Evolutionary conservation across 108 stramenopile species (phyloP).

Genomic region (Fragilaria radians): DNA sequence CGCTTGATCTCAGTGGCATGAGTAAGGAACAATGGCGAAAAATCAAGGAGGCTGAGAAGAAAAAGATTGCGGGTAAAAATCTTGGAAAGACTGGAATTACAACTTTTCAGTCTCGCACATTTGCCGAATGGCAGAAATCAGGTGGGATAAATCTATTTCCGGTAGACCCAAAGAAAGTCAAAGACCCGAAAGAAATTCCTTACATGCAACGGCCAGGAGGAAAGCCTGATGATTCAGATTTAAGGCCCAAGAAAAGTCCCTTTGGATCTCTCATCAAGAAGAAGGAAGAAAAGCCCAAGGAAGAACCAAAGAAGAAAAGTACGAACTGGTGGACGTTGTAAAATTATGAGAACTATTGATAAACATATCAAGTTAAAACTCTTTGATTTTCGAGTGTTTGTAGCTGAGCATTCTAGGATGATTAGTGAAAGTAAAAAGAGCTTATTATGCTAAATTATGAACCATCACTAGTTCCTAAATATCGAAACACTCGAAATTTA

Average conservation of each 20-base stretch:
- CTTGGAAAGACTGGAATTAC: conserved; percentile 77
- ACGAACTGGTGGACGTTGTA: not conserved
- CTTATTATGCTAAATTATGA: too few relatives aligned
- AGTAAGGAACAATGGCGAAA: conserved; percentile 75
- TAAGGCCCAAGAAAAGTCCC: conserved; percentile 21
- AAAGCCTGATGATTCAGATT: conserved; percentile 60
- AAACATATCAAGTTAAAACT: too few relatives aligned
- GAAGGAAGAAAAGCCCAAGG: not conserved
- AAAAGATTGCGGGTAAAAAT: conserved; percentile 71
- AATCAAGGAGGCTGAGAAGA: conserved; percentile 65
- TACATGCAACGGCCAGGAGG: conserved; percentile 90
- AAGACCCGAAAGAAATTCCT: conserved; percentile 62
- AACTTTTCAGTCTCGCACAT: conserved; percentile 74
- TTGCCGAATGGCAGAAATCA: conserved; percentile 81
- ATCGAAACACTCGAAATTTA: conserved; percentile 74
- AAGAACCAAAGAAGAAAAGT: not conserved
- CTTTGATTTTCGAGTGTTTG: too few relatives aligned
- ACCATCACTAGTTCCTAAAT: too few relatives aligned
- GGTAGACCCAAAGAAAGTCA: conserved; percentile 74
- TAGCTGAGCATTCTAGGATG: too few relatives aligned
- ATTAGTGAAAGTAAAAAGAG: too few relatives aligned
- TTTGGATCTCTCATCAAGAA: not conserved
- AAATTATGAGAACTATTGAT: too few relatives aligned
- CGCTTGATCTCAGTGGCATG: conserved; percentile 39
- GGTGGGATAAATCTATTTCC: conserved; percentile 86